These are phyloP conservation scores for Candida tammaniensis DNA, from an alignment of 805 yeast species.

Conservation along the genomic window DNA sequence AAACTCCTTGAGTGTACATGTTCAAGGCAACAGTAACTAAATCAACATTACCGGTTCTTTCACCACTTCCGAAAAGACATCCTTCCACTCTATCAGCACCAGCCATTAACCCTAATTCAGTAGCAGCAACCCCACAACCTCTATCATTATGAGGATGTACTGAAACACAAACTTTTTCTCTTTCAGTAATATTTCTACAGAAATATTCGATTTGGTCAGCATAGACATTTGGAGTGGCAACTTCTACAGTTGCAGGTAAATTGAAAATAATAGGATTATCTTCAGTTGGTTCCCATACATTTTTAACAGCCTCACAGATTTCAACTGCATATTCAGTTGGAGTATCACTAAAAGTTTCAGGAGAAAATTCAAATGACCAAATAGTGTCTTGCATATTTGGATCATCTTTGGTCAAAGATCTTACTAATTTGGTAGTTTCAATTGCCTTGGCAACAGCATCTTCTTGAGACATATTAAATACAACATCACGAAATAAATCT, in stretches of 20 bases:
- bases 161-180: conserved; percentile 71
- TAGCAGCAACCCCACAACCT: conserved; percentile 88
- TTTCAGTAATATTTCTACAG: conserved; percentile 54
- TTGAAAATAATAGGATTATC: conserved; percentile 73
- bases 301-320: conserved; percentile 72
- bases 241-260: conserved; percentile 82
- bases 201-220: conserved; percentile 85
- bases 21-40: conserved; percentile 75
- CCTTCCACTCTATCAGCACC: conserved; percentile 92
- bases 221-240: conserved; percentile 75
- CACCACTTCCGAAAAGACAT: conserved; percentile 82
- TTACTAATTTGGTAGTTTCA: conserved; percentile 58
- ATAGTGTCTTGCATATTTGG: conserved; percentile 49
- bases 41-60: conserved; percentile 85
- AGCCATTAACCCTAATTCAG: conserved; percentile 76
- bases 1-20: conserved; percentile 74
- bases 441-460: conserved; percentile 62
- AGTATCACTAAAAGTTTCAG: conserved; percentile 77
- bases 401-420: conserved; percentile 62
- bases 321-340: conserved; percentile 58
- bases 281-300: conserved; percentile 67
- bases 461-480: conserved; percentile 60
- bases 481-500: conserved; percentile 69
- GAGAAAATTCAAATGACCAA: conserved; percentile 79
- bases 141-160: conserved; percentile 84